Conservation (phyloP, 306 rosid genomes). For the Pueraria montana region DNA sequence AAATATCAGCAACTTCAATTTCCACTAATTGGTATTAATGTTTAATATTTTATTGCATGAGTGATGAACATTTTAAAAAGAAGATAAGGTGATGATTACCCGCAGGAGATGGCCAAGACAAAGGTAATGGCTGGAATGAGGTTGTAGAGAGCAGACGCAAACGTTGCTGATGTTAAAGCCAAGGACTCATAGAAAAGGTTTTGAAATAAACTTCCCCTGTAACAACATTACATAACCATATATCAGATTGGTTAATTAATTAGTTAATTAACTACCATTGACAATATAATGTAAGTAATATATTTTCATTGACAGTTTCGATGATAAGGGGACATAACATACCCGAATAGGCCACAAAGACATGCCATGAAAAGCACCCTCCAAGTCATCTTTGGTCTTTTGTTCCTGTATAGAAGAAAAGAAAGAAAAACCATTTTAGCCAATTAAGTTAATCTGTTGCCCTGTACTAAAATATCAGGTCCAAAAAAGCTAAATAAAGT, state of each 20-base stretch:
- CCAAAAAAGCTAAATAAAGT: neutral
- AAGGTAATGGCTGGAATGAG: slow-evolving; percentile 60
- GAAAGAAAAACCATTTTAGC: neutral
- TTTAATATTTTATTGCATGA: neutral
- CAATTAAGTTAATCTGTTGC: too few relatives aligned
- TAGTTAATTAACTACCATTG: neutral
- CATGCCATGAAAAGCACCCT: slow-evolving; percentile 60
- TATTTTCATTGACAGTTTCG: neutral
- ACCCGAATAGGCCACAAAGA: slow-evolving; percentile 75
- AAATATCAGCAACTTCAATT: neutral
- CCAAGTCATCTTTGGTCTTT: slow-evolving; percentile 62
- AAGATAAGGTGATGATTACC: slow-evolving; percentile 38
- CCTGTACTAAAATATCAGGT: neutral
- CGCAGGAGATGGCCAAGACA: slow-evolving; percentile 53
- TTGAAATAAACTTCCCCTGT: slow-evolving; percentile 62
- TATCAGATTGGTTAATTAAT: neutral
- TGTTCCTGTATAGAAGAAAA: slow-evolving; percentile 50
- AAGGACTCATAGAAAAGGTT: slow-evolving; percentile 54
- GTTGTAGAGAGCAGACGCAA: slow-evolving; percentile 56
- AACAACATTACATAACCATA: neutral
- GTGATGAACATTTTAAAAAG: neutral
- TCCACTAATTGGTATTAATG: neutral
- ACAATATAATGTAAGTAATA: neutral
- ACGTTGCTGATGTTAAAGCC: slow-evolving; percentile 60
- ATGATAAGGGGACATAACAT: neutral